Conservation (phyloP, 1,284 basidiomycete species). For the Tetrapyrgos nigripes region DNA sequence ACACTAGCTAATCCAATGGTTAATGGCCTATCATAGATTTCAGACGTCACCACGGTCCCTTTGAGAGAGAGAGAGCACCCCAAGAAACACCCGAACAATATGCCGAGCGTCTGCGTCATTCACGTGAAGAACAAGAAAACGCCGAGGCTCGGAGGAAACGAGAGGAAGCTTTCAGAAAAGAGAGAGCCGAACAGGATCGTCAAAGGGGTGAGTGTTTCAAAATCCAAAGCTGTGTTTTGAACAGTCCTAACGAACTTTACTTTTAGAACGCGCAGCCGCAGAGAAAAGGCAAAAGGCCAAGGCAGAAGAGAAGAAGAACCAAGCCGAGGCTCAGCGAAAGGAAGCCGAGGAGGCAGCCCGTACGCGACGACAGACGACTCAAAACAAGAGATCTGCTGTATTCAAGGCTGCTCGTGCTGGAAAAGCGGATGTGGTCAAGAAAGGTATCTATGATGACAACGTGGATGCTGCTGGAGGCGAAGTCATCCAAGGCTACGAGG, state of each 20-base stretch:
- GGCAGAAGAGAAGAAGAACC: conserved; percentile 57
- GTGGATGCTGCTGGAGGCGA: conserved; percentile 77
- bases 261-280: conserved; percentile 55
- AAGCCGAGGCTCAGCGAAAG: conserved; percentile 55
- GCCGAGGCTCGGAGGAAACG: conserved; percentile 56
- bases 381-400: conserved; percentile 60
- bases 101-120: conserved; percentile 53
- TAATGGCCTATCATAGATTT: neutral
- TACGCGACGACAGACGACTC: conserved; percentile 52
- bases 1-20: neutral
- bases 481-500: conserved; percentile 59
- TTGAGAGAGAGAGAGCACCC: conserved; percentile 20
- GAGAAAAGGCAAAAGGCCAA: conserved; percentile 65
- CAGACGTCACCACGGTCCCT: neutral
- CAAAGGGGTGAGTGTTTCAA: conserved; percentile 50
- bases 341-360: conserved; percentile 56
- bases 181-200: conserved; percentile 53
- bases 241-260: conserved; percentile 13
- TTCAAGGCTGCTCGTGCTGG: conserved; percentile 68
- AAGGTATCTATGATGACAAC: conserved; percentile 68
- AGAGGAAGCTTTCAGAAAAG: conserved; percentile 53
- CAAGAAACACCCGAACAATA: conserved; percentile 57
- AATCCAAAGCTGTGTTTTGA: conserved; percentile 9
- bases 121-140: conserved; percentile 57
- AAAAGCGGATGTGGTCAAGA: conserved; percentile 59